phyloP scores from a whole-genome alignment of 2,329 filamentous ascomycete species.

The Microcyclospora tardicrescens region DNA sequence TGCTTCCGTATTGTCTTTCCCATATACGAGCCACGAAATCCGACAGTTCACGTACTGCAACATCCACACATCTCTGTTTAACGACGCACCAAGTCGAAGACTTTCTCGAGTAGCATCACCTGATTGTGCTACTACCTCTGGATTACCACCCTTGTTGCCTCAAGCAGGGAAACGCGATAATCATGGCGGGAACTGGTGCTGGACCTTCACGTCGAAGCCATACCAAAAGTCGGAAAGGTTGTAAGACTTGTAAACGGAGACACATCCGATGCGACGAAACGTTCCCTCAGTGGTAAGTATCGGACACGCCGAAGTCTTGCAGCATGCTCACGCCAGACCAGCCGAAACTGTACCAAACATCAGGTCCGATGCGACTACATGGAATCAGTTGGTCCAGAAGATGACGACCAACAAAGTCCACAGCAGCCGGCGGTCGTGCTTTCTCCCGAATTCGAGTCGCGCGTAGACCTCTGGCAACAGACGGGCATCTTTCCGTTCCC shows the following conservation, averaged over 20 bases:
- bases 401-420: constrained; percentile 39
- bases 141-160: too few relatives aligned
- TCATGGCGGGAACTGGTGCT: constrained; percentile 86
- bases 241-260: constrained; percentile 92
- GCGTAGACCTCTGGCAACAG: constrained; percentile 69
- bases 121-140: too few relatives aligned
- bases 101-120: too few relatives aligned
- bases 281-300: constrained; percentile 81
- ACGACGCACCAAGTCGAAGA: too few relatives aligned
- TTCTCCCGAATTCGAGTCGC: constrained; percentile 71
- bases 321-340: constrained; percentile 25
- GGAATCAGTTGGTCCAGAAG: constrained; percentile 60
- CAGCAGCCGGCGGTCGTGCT: constrained; percentile 58
- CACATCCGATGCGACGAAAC: constrained; percentile 97
- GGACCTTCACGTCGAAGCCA: constrained; percentile 85
- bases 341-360: constrained; percentile 97
- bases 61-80: too few relatives aligned
- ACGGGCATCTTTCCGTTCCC: constrained; percentile 79
- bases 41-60: too few relatives aligned
- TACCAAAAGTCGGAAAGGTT: constrained; percentile 97
- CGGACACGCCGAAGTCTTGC: background rate
- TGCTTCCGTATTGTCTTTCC: too few relatives aligned
- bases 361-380: constrained; percentile 98
- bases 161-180: background rate
- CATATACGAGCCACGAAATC: too few relatives aligned